Evolutionary conservation across 140 eudicot species (phyloP).

Genomic region (Ambrosia hybrid): DNA sequence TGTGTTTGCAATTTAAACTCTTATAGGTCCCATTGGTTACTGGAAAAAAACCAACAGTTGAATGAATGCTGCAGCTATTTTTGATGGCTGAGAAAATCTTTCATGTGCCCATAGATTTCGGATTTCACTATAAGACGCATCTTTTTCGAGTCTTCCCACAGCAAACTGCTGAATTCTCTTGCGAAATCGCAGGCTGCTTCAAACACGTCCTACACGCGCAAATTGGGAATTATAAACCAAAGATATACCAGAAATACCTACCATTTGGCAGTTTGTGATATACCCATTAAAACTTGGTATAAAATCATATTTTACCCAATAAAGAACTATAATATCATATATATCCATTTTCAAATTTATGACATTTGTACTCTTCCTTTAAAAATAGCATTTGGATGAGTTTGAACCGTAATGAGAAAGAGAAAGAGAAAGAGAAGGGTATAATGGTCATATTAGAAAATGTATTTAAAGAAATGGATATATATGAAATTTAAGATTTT

Average conservation of each 20-base stretch:
- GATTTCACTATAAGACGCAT: conserved; percentile 76
- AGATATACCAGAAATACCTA: neutral
- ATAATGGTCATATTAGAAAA: neutral
- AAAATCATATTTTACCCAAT: neutral
- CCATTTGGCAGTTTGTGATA: neutral
- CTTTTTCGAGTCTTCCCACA: conserved; percentile 77
- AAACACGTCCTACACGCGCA: neutral
- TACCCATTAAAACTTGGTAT: neutral
- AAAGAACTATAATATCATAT: neutral
- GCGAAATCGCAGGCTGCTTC: conserved; percentile 93
- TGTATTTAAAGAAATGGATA: no score
- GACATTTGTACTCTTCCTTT: neutral
- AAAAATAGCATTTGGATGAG: neutral
- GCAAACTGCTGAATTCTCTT: conserved; percentile 69
- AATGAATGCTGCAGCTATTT: conserved; percentile 20
- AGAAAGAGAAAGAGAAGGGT: neutral
- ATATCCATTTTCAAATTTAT: neutral
- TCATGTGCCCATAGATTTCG: conserved; percentile 59
- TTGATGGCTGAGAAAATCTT: conserved; percentile 63
- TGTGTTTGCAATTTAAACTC: neutral
- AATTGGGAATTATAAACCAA: neutral
- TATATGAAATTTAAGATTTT: no score
- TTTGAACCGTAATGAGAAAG: neutral
- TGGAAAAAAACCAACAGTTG: neutral
- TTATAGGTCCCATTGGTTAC: neutral